These are phyloP conservation scores for Salix arbutifolia DNA, from an alignment of 345 rosid species.

Conservation along the genomic window DNA sequence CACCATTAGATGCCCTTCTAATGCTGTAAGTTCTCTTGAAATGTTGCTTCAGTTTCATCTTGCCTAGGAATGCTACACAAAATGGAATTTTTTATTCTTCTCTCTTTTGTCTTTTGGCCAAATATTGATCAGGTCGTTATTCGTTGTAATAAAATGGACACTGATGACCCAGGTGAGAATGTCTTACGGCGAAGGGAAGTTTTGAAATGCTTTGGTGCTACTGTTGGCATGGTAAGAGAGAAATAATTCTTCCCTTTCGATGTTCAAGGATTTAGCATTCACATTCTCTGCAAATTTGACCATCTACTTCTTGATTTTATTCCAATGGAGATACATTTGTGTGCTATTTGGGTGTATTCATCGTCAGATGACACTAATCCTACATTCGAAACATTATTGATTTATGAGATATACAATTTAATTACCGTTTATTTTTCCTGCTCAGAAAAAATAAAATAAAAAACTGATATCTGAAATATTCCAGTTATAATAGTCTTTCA, in stretches of 20 bases:
- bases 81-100: neutral
- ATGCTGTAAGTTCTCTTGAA: constrained; percentile 22
- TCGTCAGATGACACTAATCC: too few species aligned
- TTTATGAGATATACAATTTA: too few species aligned
- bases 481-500: too few species aligned
- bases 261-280: neutral
- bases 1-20: constrained; percentile 22
- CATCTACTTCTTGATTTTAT: too few species aligned
- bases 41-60: neutral
- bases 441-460: too few species aligned
- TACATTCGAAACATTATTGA: too few species aligned
- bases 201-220: constrained; percentile 50
- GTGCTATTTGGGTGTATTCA: too few species aligned
- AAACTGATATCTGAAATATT: too few species aligned
- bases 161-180: constrained; percentile 24
- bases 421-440: too few species aligned
- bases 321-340: too few species aligned
- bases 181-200: constrained; percentile 52
- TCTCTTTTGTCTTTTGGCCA: neutral
- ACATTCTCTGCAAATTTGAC: too few species aligned
- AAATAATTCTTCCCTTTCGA: neutral
- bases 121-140: constrained; percentile 38
- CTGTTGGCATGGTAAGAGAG: constrained; percentile 57
- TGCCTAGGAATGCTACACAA: neutral
- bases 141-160: constrained; percentile 44